phyloP scores from a whole-genome alignment of 2,329 filamentous ascomycete species.

The Bimuria novae-zelandiae region DNA sequence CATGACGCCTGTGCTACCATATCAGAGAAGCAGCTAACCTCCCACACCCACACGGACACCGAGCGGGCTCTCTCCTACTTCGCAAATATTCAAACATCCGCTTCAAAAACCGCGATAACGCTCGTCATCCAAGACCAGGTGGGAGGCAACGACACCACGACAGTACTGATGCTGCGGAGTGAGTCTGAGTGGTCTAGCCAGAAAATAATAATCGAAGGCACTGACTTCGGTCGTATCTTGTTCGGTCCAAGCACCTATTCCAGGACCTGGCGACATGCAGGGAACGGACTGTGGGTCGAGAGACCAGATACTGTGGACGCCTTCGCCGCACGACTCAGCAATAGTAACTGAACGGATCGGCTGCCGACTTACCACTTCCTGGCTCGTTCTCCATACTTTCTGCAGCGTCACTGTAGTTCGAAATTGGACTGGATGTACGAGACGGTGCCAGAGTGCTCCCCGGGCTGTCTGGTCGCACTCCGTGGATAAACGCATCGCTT shows the following conservation, averaged over 20 bases:
- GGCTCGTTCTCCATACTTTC: constrained; percentile 20
- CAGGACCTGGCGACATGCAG: constrained; percentile 28
- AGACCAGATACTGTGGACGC: constrained; percentile 15
- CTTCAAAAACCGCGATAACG: too few relatives aligned
- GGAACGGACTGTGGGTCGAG: constrained; percentile 18
- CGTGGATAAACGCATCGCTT: background rate
- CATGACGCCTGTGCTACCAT: background rate
- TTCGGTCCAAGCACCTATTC: constrained; percentile 22
- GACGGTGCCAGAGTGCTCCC: background rate
- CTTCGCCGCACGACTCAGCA: background rate
- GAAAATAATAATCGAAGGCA: constrained; percentile 27
- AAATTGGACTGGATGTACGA: background rate
- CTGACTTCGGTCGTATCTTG: background rate
- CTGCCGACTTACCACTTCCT: constrained; percentile 8
- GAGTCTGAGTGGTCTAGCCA: constrained; percentile 31
- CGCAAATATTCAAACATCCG: too few relatives aligned
- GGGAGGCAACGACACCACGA: constrained; percentile 29
- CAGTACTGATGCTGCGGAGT: constrained; percentile 37
- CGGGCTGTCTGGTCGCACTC: constrained; percentile 4
- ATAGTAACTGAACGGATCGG: background rate
- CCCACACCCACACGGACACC: background rate
- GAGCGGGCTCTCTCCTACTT: background rate
- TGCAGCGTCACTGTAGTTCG: constrained; percentile 8
- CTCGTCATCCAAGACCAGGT: constrained; percentile 27
- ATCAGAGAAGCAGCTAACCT: background rate